These are phyloP conservation scores for Stemphylium beticola DNA, from an alignment of 2,329 filamentous ascomycete species.

Conservation along the genomic window DNA sequence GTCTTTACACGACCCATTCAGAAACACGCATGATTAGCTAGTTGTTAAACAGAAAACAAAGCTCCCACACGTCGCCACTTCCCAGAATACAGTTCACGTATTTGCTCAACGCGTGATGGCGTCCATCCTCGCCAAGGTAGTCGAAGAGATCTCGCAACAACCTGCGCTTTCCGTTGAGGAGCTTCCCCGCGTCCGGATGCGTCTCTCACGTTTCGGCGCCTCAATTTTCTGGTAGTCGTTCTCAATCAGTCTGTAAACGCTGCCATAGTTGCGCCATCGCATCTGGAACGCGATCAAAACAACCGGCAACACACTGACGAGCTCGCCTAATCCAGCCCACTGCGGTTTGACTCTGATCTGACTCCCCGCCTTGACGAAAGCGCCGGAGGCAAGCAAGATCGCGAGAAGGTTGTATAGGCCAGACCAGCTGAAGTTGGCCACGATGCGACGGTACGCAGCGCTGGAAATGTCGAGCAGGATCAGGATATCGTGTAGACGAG, in stretches of 20 bases:
- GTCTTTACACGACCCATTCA: too few relatives aligned
- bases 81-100: not conserved
- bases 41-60: too few relatives aligned
- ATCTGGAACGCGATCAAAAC: slow-evolving; percentile 63
- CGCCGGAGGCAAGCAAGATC: slow-evolving; percentile 68
- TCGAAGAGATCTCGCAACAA: slow-evolving; percentile 4
- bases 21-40: too few relatives aligned
- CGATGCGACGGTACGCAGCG: slow-evolving; percentile 50
- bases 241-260: slow-evolving; percentile 25
- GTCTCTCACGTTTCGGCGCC: slow-evolving; percentile 5
- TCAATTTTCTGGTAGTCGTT: slow-evolving; percentile 16
- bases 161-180: slow-evolving; percentile 4
- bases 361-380: slow-evolving; percentile 49
- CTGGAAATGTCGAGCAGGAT: slow-evolving; percentile 62
- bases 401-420: slow-evolving; percentile 74
- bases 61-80: not conserved
- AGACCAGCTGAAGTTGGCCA: slow-evolving; percentile 74
- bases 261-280: slow-evolving; percentile 45
- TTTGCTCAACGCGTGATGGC: slow-evolving; percentile 3
- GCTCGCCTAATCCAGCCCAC: slow-evolving; percentile 73
- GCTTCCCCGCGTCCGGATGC: not conserved
- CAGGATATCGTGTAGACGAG: slow-evolving; percentile 62
- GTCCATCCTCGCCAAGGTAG: slow-evolving; percentile 7
- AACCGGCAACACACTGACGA: slow-evolving; percentile 76
- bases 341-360: slow-evolving; percentile 62